Conservation (phyloP, 108 stramenopile species). For the Heterococcus sp. region DNA sequence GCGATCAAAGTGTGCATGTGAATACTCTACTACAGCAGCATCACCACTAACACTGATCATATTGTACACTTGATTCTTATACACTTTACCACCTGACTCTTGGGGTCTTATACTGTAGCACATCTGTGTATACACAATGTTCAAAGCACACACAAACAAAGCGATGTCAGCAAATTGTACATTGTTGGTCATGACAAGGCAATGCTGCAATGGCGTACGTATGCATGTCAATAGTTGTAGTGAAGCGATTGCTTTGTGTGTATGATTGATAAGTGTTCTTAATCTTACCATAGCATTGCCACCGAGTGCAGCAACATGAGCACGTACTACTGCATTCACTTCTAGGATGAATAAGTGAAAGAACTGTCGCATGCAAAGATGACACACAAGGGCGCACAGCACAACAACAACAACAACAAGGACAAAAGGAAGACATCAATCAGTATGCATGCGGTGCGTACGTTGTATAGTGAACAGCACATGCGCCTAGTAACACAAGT, state of each 20-base stretch:
- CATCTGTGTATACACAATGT: too few species aligned
- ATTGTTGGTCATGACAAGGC: too few species aligned
- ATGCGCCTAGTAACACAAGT: background rate
- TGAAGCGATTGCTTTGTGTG: too few species aligned
- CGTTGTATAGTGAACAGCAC: background rate
- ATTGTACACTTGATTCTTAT: slow-evolving; percentile 54
- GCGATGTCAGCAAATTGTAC: too few species aligned
- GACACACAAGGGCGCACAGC: too few species aligned
- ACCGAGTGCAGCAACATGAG: slow-evolving; percentile 47
- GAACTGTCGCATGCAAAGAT: too few species aligned
- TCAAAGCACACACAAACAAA: too few species aligned
- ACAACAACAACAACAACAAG: background rate
- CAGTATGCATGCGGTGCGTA: too few species aligned
- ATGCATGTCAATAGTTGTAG: too few species aligned
- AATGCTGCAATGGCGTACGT: too few species aligned
- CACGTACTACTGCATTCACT: slow-evolving; percentile 44
- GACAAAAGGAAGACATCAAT: too few species aligned
- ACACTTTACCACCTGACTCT: slow-evolving; percentile 49
- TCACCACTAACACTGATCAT: slow-evolving; percentile 52
- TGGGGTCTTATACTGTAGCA: slow-evolving; percentile 47
- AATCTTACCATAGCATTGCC: slow-evolving; percentile 35
- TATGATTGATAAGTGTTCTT: too few species aligned
- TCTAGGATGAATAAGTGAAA: slow-evolving; percentile 47
- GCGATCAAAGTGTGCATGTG: background rate
- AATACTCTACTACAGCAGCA: slow-evolving; percentile 45